These are phyloP conservation scores for Conoideocrella luteorostrata DNA, from an alignment of 2,329 filamentous ascomycete genomes.

Conservation along the genomic window DNA sequence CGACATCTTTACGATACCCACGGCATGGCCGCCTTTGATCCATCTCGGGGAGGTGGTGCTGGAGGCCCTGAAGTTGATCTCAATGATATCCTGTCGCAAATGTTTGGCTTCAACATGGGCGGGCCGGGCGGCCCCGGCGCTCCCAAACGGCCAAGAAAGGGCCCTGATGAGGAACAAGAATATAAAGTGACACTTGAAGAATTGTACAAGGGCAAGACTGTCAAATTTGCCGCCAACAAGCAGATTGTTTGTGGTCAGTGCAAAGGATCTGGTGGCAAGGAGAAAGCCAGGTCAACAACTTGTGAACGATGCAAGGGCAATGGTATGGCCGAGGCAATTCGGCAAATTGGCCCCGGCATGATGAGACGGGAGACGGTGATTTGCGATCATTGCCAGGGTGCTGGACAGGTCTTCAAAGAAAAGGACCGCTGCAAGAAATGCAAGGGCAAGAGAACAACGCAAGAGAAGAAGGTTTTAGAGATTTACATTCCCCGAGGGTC, in stretches of 20 bases:
- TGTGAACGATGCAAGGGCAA: constrained; percentile 81
- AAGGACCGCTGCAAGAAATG: constrained; percentile 99
- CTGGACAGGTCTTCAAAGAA: constrained; percentile 83
- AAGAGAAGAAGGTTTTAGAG: constrained; percentile 90
- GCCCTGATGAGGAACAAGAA: constrained; percentile 78
- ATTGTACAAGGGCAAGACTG: constrained; percentile 96
- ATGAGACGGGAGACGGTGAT: constrained; percentile 72
- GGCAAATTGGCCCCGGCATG: constrained; percentile 79
- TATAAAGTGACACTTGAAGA: constrained; percentile 92
- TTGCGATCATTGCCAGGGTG: constrained; percentile 78
- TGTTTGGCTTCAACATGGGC: constrained; percentile 75
- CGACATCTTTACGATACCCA: constrained; percentile 86
- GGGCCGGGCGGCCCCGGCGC: constrained; percentile 47
- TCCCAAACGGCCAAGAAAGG: constrained; percentile 59
- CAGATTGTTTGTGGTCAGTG: constrained; percentile 83
- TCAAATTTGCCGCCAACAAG: constrained; percentile 93
- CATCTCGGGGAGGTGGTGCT: constrained; percentile 58
- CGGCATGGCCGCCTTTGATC: constrained; percentile 93
- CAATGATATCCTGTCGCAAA: constrained; percentile 87
- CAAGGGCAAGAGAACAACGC: constrained; percentile 82
- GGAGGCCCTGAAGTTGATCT: constrained; percentile 71
- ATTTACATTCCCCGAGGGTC: constrained; percentile 90
- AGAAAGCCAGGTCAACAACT: constrained; percentile 76
- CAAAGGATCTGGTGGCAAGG: constrained; percentile 84
- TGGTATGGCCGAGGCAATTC: constrained; percentile 69